Evolutionary conservation across 1,139 yeast species (phyloP).

Genomic region (Protomyces inouyei): DNA sequence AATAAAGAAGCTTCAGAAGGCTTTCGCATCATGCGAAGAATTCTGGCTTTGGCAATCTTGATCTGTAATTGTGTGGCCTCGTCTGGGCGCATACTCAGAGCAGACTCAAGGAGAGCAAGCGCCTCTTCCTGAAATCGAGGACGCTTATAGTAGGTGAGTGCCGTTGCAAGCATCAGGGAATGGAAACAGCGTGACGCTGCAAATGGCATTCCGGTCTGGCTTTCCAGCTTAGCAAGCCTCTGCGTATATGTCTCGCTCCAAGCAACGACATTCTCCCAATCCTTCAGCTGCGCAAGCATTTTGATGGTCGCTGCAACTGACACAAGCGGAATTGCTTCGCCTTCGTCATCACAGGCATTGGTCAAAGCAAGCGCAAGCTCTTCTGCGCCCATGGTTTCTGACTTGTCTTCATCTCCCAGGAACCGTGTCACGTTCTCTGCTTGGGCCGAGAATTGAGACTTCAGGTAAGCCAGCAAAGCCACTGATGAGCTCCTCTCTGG

Average conservation of each 20-base stretch:
- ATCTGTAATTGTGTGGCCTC: neutral
- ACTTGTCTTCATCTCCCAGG: neutral
- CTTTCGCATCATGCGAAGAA: neutral
- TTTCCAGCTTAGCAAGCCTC: neutral
- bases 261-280: neutral
- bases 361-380: constrained; percentile 43
- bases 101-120: constrained; percentile 41
- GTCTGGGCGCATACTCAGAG: neutral
- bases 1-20: neutral
- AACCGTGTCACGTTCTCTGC: neutral
- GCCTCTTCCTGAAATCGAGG: constrained; percentile 84
- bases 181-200: constrained; percentile 35
- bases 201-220: neutral
- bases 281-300: neutral
- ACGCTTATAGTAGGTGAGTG: constrained; percentile 79
- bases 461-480: constrained; percentile 43
- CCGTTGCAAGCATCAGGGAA: constrained; percentile 63
- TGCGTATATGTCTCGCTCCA: neutral
- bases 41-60: neutral
- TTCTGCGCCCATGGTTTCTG: neutral
- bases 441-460: neutral
- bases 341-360: neutral
- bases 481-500: constrained; percentile 61
- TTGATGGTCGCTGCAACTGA: neutral
- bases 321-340: neutral